Evolutionary conservation across 2,329 filamentous ascomycete genomes (phyloP).

Genomic region (Colletotrichum sp.): DNA sequence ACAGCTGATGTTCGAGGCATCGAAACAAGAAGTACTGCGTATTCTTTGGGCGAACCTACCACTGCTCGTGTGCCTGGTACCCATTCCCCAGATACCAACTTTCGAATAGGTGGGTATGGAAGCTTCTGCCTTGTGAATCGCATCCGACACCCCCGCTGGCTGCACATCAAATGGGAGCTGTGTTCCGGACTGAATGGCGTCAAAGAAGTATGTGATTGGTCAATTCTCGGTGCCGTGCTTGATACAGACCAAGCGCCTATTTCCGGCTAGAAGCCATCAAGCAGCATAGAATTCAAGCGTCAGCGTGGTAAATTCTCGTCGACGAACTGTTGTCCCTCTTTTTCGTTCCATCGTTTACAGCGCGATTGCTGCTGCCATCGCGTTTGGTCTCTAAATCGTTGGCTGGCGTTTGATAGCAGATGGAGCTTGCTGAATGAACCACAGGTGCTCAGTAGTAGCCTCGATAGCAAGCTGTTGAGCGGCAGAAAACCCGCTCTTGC

Average conservation of each 20-base stretch:
- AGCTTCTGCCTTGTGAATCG: background rate
- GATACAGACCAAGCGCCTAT: background rate
- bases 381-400: background rate
- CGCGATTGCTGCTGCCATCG: background rate
- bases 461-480: background rate
- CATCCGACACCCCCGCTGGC: background rate
- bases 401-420: background rate
- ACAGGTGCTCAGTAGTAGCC: background rate
- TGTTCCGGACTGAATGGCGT: background rate
- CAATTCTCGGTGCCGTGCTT: background rate
- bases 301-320: background rate
- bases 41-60: background rate
- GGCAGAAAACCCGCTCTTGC: background rate
- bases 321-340: background rate
- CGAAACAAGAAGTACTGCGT: background rate
- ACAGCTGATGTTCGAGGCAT: background rate
- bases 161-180: conserved; percentile 3
- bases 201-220: background rate
- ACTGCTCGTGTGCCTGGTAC: background rate
- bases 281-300: background rate
- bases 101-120: background rate
- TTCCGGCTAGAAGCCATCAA: background rate
- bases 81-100: background rate
- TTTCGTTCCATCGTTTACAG: background rate
- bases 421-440: background rate